A percentile compares a stretch with the other conserved stretches of the same genome.
Evolutionary conservation across 495 filamentous ascomycete genomes (phyloP).

Genomic region (Neurospora sublineolata): DNA sequence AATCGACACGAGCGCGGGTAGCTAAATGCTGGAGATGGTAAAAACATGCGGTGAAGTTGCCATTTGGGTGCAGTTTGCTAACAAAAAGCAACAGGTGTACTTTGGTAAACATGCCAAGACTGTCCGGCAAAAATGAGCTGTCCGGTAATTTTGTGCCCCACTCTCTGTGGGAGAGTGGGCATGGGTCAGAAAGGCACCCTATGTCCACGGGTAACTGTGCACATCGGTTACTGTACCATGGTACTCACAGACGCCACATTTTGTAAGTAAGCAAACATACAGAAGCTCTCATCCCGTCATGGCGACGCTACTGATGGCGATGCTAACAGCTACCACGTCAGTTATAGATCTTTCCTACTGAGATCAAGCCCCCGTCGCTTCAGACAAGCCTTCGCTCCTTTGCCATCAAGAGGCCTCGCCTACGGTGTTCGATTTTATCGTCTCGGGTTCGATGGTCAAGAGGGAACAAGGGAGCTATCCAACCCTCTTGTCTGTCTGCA

Average conservation of each 20-base stretch:
- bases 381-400: neutral
- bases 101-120: too few relatives aligned
- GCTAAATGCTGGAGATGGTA: too few relatives aligned
- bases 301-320: neutral
- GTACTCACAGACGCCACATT: neutral
- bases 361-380: neutral
- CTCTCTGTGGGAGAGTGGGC: too few relatives aligned
- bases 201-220: too few relatives aligned
- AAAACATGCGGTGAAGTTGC: too few relatives aligned
- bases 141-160: too few relatives aligned
- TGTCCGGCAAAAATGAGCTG: too few relatives aligned
- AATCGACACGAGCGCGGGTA: too few relatives aligned
- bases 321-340: neutral
- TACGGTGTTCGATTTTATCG: neutral
- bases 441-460: neutral
- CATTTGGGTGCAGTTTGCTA: too few relatives aligned
- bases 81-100: too few relatives aligned
- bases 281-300: neutral
- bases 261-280: neutral
- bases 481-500: neutral
- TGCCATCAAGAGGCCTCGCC: neutral
- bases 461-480: neutral
- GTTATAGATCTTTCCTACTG: neutral
- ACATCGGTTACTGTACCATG: neutral
- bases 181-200: too few relatives aligned